Evolutionary conservation across 148 eudicot species (phyloP).

Genomic region (Rhododendron simsii): DNA sequence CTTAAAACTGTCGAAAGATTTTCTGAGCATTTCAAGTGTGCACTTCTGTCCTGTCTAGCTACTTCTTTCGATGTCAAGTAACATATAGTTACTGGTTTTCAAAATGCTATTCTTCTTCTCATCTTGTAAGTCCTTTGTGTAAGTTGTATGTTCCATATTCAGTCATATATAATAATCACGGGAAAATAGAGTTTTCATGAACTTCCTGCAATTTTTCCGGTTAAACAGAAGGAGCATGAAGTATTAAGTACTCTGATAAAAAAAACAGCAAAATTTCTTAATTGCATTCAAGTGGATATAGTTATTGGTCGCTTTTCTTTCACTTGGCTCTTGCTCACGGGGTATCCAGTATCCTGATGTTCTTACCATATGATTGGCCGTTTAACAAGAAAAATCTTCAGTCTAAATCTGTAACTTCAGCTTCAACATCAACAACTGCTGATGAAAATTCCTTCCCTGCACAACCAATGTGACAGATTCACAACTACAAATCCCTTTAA

Average conservation of each 20-base stretch:
- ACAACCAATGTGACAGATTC: not conserved
- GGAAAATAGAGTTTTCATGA: not conserved
- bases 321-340: not conserved
- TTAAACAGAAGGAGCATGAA: not conserved
- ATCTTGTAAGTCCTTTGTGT: not conserved
- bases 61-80: not conserved
- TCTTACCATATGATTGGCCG: conserved; percentile 4
- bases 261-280: not conserved
- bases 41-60: not conserved
- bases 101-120: not conserved
- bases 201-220: not conserved
- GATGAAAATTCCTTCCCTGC: conserved; percentile 50
- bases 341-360: not conserved
- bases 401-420: conserved; percentile 73
- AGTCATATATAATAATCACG: not conserved
- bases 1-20: not conserved
- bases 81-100: not conserved
- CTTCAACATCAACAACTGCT: conserved; percentile 72
- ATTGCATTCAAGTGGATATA: not conserved
- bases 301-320: not conserved
- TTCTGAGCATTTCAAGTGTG: not conserved
- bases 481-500: not conserved
- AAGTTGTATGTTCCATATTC: not conserved
- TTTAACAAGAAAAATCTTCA: conserved; percentile 20
- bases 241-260: not conserved